Evolutionary conservation across 2,329 filamentous ascomycete species (phyloP).

Genomic region (Cytospora paraplurivora): DNA sequence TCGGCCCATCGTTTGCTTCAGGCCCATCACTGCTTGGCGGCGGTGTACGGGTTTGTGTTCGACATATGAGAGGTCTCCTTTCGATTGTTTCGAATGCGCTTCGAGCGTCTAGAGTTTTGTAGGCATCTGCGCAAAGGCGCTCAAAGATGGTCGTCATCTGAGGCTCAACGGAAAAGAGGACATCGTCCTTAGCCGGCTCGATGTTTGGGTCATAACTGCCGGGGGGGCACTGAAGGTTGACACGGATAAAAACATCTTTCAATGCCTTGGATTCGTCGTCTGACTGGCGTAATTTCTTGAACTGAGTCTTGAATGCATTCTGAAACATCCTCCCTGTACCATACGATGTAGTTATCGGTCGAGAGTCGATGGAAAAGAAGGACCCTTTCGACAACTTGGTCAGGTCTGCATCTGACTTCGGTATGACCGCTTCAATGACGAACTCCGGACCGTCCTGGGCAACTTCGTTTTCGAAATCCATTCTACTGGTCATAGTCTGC

Average conservation of each 20-base stretch:
- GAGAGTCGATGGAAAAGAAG: conserved; percentile 69
- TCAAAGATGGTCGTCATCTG: conserved; percentile 50
- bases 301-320: conserved; percentile 52
- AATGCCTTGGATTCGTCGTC: conserved; percentile 35
- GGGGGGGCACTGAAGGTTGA: conserved; percentile 64
- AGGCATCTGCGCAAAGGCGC: conserved; percentile 45
- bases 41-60: conserved; percentile 22
- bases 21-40: conserved; percentile 42
- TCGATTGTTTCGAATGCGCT: conserved; percentile 18
- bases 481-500: conserved; percentile 29
- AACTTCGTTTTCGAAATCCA: neutral
- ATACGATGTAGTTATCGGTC: conserved; percentile 59
- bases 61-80: conserved; percentile 7
- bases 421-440: conserved; percentile 59
- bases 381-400: conserved; percentile 51
- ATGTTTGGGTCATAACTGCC: conserved; percentile 72
- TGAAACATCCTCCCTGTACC: conserved; percentile 63
- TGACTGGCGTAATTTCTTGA: conserved; percentile 40
- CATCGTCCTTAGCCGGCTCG: conserved; percentile 70
- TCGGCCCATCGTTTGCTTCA: conserved; percentile 2
- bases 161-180: conserved; percentile 64
- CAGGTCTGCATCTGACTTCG: conserved; percentile 50
- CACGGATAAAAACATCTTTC: conserved; percentile 61
- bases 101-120: conserved; percentile 32
- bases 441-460: conserved; percentile 39